phyloP scores from a whole-genome alignment of 192 early-diverging fungal species.

The Mortierella antarctica region DNA sequence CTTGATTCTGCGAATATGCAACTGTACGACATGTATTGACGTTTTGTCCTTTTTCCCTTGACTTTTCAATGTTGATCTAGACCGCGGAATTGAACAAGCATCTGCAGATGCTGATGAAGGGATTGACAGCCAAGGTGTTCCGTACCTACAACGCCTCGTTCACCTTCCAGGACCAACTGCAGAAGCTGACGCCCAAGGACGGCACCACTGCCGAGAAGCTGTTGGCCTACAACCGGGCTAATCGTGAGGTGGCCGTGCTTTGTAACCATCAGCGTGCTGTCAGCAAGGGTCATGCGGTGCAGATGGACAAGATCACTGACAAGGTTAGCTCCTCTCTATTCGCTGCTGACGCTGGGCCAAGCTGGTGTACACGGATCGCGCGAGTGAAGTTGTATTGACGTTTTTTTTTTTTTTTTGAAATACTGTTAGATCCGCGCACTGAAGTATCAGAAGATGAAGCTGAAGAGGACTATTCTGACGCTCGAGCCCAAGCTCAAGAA shows the following conservation, averaged over 20 bases:
- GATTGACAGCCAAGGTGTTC: constrained; percentile 97
- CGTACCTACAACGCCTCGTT: constrained; percentile 98
- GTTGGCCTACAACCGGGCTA: constrained; percentile 93
- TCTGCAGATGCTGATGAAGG: constrained; percentile 85
- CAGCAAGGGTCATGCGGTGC: constrained; percentile 78
- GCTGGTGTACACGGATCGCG: not conserved
- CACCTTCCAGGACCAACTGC: constrained; percentile 91
- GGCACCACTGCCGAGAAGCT: constrained; percentile 87
- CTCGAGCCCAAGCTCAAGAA: constrained; percentile 83
- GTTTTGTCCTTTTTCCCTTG: not conserved
- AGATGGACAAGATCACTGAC: constrained; percentile 85
- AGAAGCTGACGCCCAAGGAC: constrained; percentile 69
- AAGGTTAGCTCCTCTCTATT: constrained; percentile 62
- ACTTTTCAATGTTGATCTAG: constrained; percentile 40
- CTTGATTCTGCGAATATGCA: not conserved
- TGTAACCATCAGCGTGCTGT: constrained; percentile 98
- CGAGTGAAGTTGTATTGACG: not conserved
- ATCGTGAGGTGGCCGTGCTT: constrained; percentile 94
- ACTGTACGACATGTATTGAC: not conserved
- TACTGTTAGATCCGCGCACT: constrained; percentile 72
- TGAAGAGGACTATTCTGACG: constrained; percentile 75
- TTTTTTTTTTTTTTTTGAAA: constrained; percentile 17
- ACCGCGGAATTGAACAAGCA: constrained; percentile 90
- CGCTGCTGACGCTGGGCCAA: not conserved
- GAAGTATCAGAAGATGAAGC: constrained; percentile 87